Percentiles rank a stretch among this genome's conserved stretches.
phyloP scores from a whole-genome alignment of 2,329 filamentous ascomycete genomes.

The Trichoderma koningii region DNA sequence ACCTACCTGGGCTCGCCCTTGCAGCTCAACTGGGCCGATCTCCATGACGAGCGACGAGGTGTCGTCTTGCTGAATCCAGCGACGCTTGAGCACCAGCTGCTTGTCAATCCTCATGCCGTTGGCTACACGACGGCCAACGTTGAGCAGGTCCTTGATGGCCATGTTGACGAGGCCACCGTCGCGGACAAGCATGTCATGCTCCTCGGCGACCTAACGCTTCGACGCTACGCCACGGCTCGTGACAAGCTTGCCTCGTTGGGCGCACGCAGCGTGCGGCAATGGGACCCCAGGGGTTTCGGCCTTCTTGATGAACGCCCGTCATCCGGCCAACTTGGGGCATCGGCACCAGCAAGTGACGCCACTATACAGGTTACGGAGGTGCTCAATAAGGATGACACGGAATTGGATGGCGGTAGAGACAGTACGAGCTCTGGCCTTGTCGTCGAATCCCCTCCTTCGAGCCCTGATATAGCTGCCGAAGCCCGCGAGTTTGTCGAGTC shows the following conservation, averaged over 20 bases:
- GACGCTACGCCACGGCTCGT: conserved; percentile 30
- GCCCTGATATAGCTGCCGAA: conserved; percentile 26
- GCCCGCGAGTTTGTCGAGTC: conserved; percentile 28
- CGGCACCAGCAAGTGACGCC: conserved; percentile 29
- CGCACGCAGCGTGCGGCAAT: conserved; percentile 27
- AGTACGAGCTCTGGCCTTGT: background rate
- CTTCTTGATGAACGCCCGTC: background rate
- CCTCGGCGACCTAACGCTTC: conserved; percentile 22
- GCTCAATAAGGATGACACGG: background rate
- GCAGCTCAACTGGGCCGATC: conserved; percentile 31
- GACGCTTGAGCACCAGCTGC: conserved; percentile 30
- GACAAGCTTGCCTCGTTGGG: conserved; percentile 30
- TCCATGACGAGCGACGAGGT: conserved; percentile 31
- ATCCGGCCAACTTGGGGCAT: conserved; percentile 26
- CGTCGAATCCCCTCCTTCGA: background rate
- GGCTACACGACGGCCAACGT: conserved; percentile 28
- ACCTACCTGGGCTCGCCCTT: conserved; percentile 33
- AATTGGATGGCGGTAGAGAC: background rate
- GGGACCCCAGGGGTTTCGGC: conserved; percentile 17
- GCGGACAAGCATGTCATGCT: conserved; percentile 31
- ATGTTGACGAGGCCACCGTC: conserved; percentile 11
- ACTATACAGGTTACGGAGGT: conserved; percentile 25
- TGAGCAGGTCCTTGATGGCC: conserved; percentile 24
- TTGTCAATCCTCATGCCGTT: conserved; percentile 31
- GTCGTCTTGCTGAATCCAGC: conserved; percentile 30